Percentiles rank a stretch among this genome's conserved stretches.
Evolutionary conservation across 2,329 filamentous ascomycete species (phyloP).

Genomic region (Penicillium sp.): DNA sequence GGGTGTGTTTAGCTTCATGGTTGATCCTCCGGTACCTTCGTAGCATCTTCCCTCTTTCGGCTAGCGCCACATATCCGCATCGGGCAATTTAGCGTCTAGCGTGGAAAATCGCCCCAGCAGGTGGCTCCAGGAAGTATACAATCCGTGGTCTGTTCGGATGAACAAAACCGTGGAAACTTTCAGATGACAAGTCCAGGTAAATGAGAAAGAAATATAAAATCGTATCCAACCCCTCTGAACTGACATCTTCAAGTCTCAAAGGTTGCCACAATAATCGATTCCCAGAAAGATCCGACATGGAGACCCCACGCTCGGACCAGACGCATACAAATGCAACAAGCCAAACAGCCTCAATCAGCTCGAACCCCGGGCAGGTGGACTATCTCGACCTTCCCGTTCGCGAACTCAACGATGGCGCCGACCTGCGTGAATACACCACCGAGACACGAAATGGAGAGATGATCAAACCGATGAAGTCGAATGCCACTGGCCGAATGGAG

Average conservation of each 20-base stretch:
- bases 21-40: slow-evolving; percentile 10
- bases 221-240: not conserved
- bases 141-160: not conserved
- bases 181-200: not conserved
- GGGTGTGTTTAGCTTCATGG: too few relatives aligned
- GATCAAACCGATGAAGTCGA: slow-evolving; percentile 58
- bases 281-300: slow-evolving; percentile 16
- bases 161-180: slow-evolving; percentile 1
- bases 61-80: slow-evolving; percentile 19
- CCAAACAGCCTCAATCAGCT: slow-evolving; percentile 31
- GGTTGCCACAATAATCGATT: not conserved
- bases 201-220: slow-evolving; percentile 25
- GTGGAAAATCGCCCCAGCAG: slow-evolving; percentile 1
- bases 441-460: slow-evolving; percentile 68
- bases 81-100: slow-evolving; percentile 18
- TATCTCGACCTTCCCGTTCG: slow-evolving; percentile 67
- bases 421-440: slow-evolving; percentile 69
- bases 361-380: slow-evolving; percentile 35
- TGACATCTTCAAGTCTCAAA: slow-evolving; percentile 1
- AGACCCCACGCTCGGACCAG: slow-evolving; percentile 15
- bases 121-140: not conserved
- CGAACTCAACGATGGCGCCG: slow-evolving; percentile 63
- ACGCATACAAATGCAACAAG: slow-evolving; percentile 21
- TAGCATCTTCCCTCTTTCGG: slow-evolving; percentile 25
- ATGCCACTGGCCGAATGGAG: slow-evolving; percentile 56